Conservation (phyloP, 1,139 yeast genomes). For the Taiozyma onychis region DNA sequence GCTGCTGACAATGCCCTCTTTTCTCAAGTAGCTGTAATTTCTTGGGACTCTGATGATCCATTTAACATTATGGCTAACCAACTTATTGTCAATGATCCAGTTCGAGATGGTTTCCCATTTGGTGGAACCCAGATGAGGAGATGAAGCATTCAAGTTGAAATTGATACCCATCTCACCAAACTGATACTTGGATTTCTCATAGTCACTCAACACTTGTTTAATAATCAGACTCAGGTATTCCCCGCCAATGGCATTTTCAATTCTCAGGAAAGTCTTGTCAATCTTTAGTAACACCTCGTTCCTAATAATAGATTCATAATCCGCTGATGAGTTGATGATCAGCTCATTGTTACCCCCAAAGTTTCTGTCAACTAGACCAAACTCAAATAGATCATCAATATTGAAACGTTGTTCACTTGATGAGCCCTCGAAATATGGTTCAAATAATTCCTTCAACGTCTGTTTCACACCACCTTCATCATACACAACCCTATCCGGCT, state of each 20-base stretch:
- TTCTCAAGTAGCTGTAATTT: conserved; percentile 14
- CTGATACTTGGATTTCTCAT: conserved; percentile 23
- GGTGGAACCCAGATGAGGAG: conserved; percentile 1
- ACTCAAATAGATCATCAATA: conserved; percentile 24
- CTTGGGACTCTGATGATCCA: conserved; percentile 23
- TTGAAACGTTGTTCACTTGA: conserved; percentile 13
- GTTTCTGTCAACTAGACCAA: conserved; percentile 22
- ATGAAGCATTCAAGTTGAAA: conserved; percentile 12
- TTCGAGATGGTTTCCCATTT: conserved; percentile 18
- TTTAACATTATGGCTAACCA: conserved; percentile 22
- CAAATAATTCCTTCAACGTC: conserved; percentile 17
- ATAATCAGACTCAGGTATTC: conserved; percentile 86
- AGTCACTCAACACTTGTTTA: conserved; percentile 83
- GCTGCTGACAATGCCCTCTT: conserved; percentile 6
- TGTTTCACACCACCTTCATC: conserved; percentile 12
- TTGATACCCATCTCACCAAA: conserved; percentile 21
- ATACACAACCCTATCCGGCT: conserved; percentile 21
- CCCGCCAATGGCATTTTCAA: conserved; percentile 91
- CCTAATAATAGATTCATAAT: conserved; percentile 16
- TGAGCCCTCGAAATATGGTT: conserved; percentile 14
- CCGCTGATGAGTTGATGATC: conserved; percentile 7
- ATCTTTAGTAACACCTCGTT: conserved; percentile 40
- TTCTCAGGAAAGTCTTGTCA: conserved; percentile 88
- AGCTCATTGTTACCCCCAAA: conserved; percentile 7
- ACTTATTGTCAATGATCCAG: conserved; percentile 20